Percentiles rank a stretch among this genome's conserved stretches.
Evolutionary conservation across 345 rosid genomes (phyloP).

Genomic region (Euphorbia pulcherrima): DNA sequence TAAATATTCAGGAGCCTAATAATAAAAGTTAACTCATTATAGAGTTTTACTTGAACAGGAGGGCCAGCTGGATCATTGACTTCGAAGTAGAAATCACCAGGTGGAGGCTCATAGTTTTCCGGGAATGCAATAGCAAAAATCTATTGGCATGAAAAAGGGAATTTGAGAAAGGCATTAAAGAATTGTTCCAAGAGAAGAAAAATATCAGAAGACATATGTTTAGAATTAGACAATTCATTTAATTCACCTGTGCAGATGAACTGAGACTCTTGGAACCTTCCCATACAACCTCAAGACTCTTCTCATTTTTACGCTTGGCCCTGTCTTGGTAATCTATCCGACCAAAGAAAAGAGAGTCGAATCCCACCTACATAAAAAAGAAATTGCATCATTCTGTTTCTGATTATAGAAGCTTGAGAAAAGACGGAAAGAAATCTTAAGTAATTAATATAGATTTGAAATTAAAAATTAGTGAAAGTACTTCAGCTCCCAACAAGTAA

Average conservation of each 20-base stretch:
- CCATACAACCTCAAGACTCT: slow-evolving; percentile 97
- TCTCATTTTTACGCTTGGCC: slow-evolving; percentile 70
- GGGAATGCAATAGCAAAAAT: slow-evolving; percentile 98
- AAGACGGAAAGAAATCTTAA: background rate
- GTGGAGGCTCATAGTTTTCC: slow-evolving; percentile 80
- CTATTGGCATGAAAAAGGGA: slow-evolving; percentile 34
- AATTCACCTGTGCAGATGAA: slow-evolving; percentile 69
- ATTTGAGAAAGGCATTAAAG: slow-evolving; percentile 16
- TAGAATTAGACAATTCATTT: slow-evolving; percentile 7
- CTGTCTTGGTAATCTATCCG: slow-evolving; percentile 97
- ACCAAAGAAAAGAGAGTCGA: slow-evolving; percentile 83
- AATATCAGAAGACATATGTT: background rate
- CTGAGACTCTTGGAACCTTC: slow-evolving; percentile 84
- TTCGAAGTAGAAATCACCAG: slow-evolving; percentile 88
- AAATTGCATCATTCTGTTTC: slow-evolving; percentile 17
- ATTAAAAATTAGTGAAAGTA: slow-evolving; percentile 22
- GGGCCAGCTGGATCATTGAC: slow-evolving; percentile 62
- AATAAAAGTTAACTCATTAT: slow-evolving; percentile 6
- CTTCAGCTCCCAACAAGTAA: slow-evolving; percentile 90
- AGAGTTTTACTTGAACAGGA: slow-evolving; percentile 63
- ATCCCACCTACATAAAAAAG: slow-evolving; percentile 64
- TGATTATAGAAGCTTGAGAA: slow-evolving; percentile 1
- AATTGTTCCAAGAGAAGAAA: background rate
- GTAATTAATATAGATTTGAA: slow-evolving; percentile 2
- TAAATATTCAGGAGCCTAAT: slow-evolving; percentile 6